Conservation (phyloP, 2,329 filamentous ascomycete species). For the Alternaria panax region DNA sequence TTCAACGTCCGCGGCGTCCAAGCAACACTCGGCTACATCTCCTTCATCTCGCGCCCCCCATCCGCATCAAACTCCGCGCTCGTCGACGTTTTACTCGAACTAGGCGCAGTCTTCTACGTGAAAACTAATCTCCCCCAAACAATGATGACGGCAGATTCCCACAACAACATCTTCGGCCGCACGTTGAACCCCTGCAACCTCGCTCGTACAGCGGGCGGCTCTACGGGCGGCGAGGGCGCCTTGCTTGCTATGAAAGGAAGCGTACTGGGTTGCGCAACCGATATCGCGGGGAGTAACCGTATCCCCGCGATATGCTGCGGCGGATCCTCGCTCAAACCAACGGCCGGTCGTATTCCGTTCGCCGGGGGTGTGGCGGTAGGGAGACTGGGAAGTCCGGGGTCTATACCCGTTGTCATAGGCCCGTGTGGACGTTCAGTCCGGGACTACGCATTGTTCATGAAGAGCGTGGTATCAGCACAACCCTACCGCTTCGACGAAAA, state of each 20-base stretch:
- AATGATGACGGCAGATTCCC: conserved; percentile 60
- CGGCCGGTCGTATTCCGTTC: conserved; percentile 60
- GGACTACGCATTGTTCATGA: conserved; percentile 54
- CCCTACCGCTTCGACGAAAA: conserved; percentile 58
- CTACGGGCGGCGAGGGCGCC: conserved; percentile 70
- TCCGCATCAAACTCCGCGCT: conserved; percentile 45
- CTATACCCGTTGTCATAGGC: conserved; percentile 52
- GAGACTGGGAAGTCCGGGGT: conserved; percentile 36
- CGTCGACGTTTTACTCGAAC: conserved; percentile 46
- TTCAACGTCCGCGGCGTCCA: conserved; percentile 67
- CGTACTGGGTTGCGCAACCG: conserved; percentile 68
- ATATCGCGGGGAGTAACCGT: conserved; percentile 69
- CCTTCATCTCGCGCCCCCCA: conserved; percentile 45
- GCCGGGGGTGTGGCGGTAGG: conserved; percentile 39
- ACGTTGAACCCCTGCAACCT: conserved; percentile 70
- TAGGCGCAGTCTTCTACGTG: conserved; percentile 60
- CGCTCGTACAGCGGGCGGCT: conserved; percentile 68
- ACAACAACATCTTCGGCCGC: conserved; percentile 68
- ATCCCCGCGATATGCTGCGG: conserved; percentile 82
- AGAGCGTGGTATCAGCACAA: conserved; percentile 48
- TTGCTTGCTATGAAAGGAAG: conserved; percentile 66
- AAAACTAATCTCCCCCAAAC: conserved; percentile 63
- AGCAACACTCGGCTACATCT: conserved; percentile 66
- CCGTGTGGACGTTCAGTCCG: conserved; percentile 54
- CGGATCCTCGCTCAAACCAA: conserved; percentile 60